A percentile compares a stretch with the other conserved stretches of the same genome.
Conservation (phyloP, 768 basidiomycete species). For the Suillus weaverae region DNA sequence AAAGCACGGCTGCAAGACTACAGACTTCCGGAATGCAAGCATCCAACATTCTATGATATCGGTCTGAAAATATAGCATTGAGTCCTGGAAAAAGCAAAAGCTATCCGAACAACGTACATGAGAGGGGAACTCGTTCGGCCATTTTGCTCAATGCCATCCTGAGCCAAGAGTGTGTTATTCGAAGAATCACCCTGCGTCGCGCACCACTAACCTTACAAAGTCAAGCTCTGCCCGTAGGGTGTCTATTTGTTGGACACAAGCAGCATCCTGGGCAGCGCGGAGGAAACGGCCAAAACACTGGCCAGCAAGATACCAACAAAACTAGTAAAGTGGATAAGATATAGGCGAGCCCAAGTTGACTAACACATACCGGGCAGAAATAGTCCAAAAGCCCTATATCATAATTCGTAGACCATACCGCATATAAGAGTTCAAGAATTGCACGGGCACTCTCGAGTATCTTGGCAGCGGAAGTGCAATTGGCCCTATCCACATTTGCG, state of each 20-base stretch:
- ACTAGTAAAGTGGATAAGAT: constrained; percentile 34
- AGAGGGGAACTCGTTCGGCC: constrained; percentile 67
- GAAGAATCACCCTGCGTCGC: neutral
- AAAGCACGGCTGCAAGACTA: constrained; percentile 4
- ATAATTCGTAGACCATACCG: constrained; percentile 67
- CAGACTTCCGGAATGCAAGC: constrained; percentile 15
- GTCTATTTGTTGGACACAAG: constrained; percentile 54
- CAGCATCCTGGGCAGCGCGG: constrained; percentile 59
- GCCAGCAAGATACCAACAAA: constrained; percentile 70
- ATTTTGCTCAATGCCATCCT: constrained; percentile 62
- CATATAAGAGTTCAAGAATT: constrained; percentile 66
- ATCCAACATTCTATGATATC: constrained; percentile 26
- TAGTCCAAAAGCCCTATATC: constrained; percentile 69
- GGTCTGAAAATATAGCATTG: constrained; percentile 12
- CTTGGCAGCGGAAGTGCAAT: constrained; percentile 68
- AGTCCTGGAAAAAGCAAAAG: neutral
- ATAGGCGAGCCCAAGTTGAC: constrained; percentile 1
- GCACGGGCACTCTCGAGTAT: constrained; percentile 66
- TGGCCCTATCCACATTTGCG: constrained; percentile 54
- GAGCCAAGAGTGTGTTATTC: constrained; percentile 3
- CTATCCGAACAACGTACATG: constrained; percentile 36
- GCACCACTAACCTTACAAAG: constrained; percentile 57
- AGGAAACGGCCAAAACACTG: constrained; percentile 67
- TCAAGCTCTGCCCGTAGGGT: constrained; percentile 63
- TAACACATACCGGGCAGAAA: constrained; percentile 59